Evolutionary conservation across 176 grass and related monocot species (phyloP).

Genomic region (Guadua angustifolia): DNA sequence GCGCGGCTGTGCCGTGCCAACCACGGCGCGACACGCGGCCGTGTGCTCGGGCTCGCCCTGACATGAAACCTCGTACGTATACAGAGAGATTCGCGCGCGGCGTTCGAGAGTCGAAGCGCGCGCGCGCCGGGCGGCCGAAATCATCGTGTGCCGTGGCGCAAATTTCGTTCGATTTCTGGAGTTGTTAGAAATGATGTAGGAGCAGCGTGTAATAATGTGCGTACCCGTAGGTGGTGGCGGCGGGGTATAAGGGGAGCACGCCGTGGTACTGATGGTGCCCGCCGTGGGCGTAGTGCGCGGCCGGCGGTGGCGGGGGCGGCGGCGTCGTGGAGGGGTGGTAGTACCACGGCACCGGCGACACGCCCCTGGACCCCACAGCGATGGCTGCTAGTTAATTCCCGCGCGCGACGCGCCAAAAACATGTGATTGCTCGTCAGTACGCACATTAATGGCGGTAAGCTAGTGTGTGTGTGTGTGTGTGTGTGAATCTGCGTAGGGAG

Average conservation of each 20-base stretch:
- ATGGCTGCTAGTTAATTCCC: conserved; percentile 56
- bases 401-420: conserved; percentile 6
- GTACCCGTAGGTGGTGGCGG: conserved; percentile 86
- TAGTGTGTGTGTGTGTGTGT: too few species aligned
- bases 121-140: background rate
- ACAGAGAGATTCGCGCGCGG: conserved; percentile 14
- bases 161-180: background rate
- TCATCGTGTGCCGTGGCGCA: background rate
- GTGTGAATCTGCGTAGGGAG: background rate
- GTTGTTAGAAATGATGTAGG: background rate
- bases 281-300: conserved; percentile 64
- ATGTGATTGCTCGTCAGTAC: conserved; percentile 41
- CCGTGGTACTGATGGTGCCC: conserved; percentile 75
- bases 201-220: background rate
- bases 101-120: conserved; percentile 8
- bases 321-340: conserved; percentile 75
- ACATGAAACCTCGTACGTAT: conserved; percentile 38
- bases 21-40: background rate
- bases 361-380: conserved; percentile 66
- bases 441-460: conserved; percentile 25
- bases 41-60: background rate
- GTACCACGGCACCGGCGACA: conserved; percentile 84
- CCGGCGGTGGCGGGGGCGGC: background rate
- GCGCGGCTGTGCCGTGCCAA: background rate
- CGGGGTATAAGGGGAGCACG: conserved; percentile 78